Evolutionary conservation across 768 basidiomycete genomes (phyloP), one percentile per base, ranked within the genome.

Genomic region (Tylopilus sp.): DNA sequence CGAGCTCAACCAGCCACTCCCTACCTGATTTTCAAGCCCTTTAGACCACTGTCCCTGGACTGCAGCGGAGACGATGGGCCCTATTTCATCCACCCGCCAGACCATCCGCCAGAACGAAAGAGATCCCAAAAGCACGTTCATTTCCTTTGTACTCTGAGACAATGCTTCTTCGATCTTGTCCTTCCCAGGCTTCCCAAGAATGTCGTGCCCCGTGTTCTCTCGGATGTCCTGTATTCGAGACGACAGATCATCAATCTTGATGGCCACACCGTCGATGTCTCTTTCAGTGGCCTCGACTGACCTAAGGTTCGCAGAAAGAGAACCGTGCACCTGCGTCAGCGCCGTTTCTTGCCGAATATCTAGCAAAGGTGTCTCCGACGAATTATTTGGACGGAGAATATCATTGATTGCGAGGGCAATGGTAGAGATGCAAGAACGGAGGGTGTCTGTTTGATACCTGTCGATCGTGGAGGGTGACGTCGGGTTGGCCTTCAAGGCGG

Each of bases 371-470:
- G 56, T 44, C 26, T 55, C 45, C 16, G 50, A 42, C 4, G 44
- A 11, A 4, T 48, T 38, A 19, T 41, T 50, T 1, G 50, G 46
- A 29, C 47, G 10, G 29, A 71, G 40, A 5, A 65, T 17, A 37
- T 54, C 59, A 22, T 64, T 45, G 33, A 88, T 66, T 3, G 75
- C 61, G 5, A 69, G 53, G 4, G 76, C 74, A 30, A 88, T 56
- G 22, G 71, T 62, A 9, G 84, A 78, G 25, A 89, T 66, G n/a
- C 76, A 72, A 19, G 88, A 90, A 8, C 73, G 78, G 22, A 79
- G 63, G 52, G 80, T 83, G 10, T 82, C 77, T 55, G 82, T 77
- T 61, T 88, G 86, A 66, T 83, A 91, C 53, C 71, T 74, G 54
- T 88, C 83, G 14, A 90, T 75, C 29, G 79, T 76, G 3, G 72